Conservation (phyloP, 2,329 filamentous ascomycete species). For the Aureobasidium namibiae region DNA sequence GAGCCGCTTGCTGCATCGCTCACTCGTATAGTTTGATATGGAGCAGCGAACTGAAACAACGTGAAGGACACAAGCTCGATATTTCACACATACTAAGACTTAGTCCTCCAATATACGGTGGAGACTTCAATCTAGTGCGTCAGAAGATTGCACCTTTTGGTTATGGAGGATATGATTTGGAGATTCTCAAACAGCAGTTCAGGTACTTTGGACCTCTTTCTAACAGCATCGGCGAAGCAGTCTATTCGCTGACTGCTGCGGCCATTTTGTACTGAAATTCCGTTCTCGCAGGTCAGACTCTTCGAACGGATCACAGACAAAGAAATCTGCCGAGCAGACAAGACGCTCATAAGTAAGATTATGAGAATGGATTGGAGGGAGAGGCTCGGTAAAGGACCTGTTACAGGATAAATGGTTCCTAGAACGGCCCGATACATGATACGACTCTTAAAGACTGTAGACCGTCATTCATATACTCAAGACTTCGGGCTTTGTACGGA, state of each 20-base stretch:
- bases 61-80: too few species aligned
- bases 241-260: conserved; percentile 14
- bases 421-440: too few species aligned
- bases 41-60: too few species aligned
- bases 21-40: too few species aligned
- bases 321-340: conserved; percentile 27
- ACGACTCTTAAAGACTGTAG: too few species aligned
- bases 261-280: conserved; percentile 1
- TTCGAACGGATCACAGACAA: conserved; percentile 19
- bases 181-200: conserved; percentile 20
- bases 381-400: conserved; percentile 31
- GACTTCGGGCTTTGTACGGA: too few species aligned
- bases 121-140: neutral
- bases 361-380: conserved; percentile 39
- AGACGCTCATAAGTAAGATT: conserved; percentile 32
- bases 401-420: conserved; percentile 32
- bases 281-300: conserved; percentile 12
- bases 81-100: too few species aligned
- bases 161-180: conserved; percentile 17
- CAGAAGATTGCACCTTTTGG: neutral
- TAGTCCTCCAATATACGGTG: neutral
- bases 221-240: conserved; percentile 19
- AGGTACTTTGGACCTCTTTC: conserved; percentile 23
- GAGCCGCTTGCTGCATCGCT: too few species aligned
- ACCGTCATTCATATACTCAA: too few species aligned